phyloP scores from a whole-genome alignment of 1,284 basidiomycete genomes.

The Moniliella sp. region DNA sequence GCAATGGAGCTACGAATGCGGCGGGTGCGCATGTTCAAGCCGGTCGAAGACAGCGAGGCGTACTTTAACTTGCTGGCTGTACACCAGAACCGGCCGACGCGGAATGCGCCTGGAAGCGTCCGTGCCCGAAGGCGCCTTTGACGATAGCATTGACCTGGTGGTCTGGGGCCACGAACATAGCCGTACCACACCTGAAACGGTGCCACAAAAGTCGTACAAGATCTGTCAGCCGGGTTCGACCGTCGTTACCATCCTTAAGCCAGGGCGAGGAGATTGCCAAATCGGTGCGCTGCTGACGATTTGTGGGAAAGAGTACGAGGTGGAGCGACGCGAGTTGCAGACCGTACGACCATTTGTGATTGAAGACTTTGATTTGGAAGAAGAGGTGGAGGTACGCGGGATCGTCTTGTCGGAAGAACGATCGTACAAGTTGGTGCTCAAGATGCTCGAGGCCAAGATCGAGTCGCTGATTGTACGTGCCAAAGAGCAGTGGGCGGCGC shows the following conservation, averaged over 20 bases:
- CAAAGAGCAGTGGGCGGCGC: constrained; percentile 55
- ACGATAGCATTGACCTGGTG: constrained; percentile 76
- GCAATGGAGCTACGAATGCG: constrained; percentile 82
- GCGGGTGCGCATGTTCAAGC: constrained; percentile 86
- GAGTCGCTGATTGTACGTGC: constrained; percentile 50
- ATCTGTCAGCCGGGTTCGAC: constrained; percentile 87
- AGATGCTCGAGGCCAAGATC: constrained; percentile 36
- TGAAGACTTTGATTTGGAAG: constrained; percentile 54
- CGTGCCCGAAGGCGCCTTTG: constrained; percentile 89
- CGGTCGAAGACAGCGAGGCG: constrained; percentile 47
- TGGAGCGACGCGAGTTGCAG: constrained; percentile 63
- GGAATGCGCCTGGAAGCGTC: constrained; percentile 76
- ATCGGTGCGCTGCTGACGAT: constrained; percentile 38
- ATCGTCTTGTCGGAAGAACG: constrained; percentile 11
- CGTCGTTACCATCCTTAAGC: constrained; percentile 58
- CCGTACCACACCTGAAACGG: constrained; percentile 65
- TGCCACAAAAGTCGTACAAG: constrained; percentile 70
- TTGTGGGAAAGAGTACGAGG: constrained; percentile 54
- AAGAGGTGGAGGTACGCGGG: constrained; percentile 36
- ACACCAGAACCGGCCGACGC: constrained; percentile 89
- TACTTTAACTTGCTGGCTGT: constrained; percentile 89
- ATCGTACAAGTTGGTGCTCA: constrained; percentile 5
- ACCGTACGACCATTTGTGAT: constrained; percentile 89
- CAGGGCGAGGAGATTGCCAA: constrained; percentile 20
- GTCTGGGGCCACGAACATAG: constrained; percentile 98